A percentile compares a stretch with the other conserved stretches of the same genome.
These are phyloP conservation scores for Chalciporus piperatus DNA, from an alignment of 768 basidiomycete species.

Conservation along the genomic window DNA sequence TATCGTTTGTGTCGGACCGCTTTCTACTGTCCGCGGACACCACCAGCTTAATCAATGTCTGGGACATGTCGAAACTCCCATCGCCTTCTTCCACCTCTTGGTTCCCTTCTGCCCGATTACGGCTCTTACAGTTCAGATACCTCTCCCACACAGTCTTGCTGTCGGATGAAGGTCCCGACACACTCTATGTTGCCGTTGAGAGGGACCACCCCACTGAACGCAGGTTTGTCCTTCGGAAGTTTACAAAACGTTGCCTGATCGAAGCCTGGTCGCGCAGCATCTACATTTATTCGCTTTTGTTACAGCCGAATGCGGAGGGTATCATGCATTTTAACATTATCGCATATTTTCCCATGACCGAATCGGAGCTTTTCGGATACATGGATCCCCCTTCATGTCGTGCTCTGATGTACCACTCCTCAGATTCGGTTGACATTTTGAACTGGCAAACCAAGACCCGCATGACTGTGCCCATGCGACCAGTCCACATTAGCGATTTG, in stretches of 20 bases:
- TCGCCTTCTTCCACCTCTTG: neutral
- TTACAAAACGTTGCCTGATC: too few relatives aligned
- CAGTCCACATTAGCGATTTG: conserved; percentile 26
- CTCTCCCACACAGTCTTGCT: too few relatives aligned
- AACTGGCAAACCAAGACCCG: conserved; percentile 31
- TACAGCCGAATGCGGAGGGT: neutral
- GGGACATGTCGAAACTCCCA: neutral
- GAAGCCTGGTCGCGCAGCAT: too few relatives aligned
- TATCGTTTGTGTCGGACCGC: conserved; percentile 6
- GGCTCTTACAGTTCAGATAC: neutral
- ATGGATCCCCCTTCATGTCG: conserved; percentile 31
- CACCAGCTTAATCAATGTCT: conserved; percentile 3
- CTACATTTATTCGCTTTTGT: neutral
- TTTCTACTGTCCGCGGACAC: conserved; percentile 6
- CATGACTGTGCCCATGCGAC: conserved; percentile 16
- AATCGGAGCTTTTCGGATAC: conserved; percentile 26
- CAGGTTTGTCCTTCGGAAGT: too few relatives aligned
- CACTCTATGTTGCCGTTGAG: conserved; percentile 2
- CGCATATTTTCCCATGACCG: neutral
- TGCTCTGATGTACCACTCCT: conserved; percentile 31
- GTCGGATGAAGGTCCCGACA: neutral
- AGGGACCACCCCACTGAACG: too few relatives aligned
- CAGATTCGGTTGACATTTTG: conserved; percentile 33
- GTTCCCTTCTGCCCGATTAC: too few relatives aligned
- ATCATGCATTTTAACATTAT: neutral